Evolutionary conservation across 768 basidiomycete genomes (phyloP), one percentile per base, ranked within the genome.

Genomic region (Agrocybe pediades): DNA sequence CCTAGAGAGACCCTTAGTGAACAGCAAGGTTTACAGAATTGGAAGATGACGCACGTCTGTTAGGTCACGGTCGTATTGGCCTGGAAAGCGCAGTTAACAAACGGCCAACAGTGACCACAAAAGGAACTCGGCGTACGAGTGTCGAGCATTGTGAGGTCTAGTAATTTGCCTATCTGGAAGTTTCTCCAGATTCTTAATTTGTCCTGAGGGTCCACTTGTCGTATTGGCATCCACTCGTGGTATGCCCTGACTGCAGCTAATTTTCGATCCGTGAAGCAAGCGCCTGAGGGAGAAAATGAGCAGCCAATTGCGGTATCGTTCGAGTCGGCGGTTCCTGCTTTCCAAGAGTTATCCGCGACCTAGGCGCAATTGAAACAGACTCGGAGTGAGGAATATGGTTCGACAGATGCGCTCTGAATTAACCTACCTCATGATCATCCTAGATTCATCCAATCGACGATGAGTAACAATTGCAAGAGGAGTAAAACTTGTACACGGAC

Each of bases 181-280:
- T 81, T 83, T 27, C 83, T 75, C 81, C 82, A 85, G 48, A 84
- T 84, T 23, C 82, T 73, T 15, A 85, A 74, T 58, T 79, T 74
- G 65, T 84, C 81, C 46, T 75, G 74, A 1, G 75, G 73, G 36
- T 75, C 75, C 16, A 85, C 80, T 56, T 84, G 80, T 9, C 84
- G 74, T 54, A 85, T 81, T 11, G 82, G 83, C 71, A 85, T 76
- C 83, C 83, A 84, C 55, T 84, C 82, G 59, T 84, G 81, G 59
- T 83, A 83, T 0, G 81, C 82, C 25, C 82, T 70, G 21, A 84
- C 76, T 7, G 80, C 84, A 41, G 83, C 81, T 2, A 82, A 64
- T 64, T 85, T 85, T 27, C 84, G 69, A 61, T 84, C 80, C 4
- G 81, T 81, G 67, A 84, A 84, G 59, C 81, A 81, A 11, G 80